Evolutionary conservation across 768 basidiomycete genomes (phyloP), one percentile per base, ranked within the genome.

Genomic region (Termitomyces sp.): DNA sequence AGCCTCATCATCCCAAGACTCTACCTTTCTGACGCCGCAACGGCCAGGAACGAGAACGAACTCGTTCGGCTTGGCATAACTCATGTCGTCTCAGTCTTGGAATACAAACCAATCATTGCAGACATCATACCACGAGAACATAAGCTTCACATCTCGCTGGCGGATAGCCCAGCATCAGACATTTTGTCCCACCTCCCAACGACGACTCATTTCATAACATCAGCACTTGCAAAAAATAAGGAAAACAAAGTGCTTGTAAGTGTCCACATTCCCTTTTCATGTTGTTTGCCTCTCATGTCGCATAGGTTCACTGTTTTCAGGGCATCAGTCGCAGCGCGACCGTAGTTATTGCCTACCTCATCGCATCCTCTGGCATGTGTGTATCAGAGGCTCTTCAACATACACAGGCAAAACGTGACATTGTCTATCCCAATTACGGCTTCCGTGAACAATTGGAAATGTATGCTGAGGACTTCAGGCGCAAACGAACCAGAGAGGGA

Each of bases 281-380:
- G 15, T 12, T 22, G 37, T 31, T 4, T 20, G 41, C 15, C 36
- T 47, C 58, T 18, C 15, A 55, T 33, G 6, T 63, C 11, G 27
- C n/a, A 33, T 54, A 91, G 88, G 87, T 92, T 13, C 91, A 93
- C 69, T 92, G 91, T 68, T 70, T 84, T 42, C 83, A 85, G 70
- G 91, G 91, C 44, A 79, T 91, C 58, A 89, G 87, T 64, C 80
- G 91, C 24, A 89, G 87, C 45, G 81, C 90, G 0, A 90, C 88
- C 5, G 80, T 91, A 30, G 84, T 91, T 4, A 85, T 86, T 61
- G 91, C 88, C 55, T 92, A 90, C 71, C 74, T 88, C 45, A 71
- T 86, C 20, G 79, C 81, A 18, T 78, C 80, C 11, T 78, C 74
- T 30, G 72, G 75, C 18, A 85, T 88, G 82, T 68, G 69, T 5